Base-by-base conservation (phyloP, 805 yeast species). In the Candida fluviatilis region DNA sequence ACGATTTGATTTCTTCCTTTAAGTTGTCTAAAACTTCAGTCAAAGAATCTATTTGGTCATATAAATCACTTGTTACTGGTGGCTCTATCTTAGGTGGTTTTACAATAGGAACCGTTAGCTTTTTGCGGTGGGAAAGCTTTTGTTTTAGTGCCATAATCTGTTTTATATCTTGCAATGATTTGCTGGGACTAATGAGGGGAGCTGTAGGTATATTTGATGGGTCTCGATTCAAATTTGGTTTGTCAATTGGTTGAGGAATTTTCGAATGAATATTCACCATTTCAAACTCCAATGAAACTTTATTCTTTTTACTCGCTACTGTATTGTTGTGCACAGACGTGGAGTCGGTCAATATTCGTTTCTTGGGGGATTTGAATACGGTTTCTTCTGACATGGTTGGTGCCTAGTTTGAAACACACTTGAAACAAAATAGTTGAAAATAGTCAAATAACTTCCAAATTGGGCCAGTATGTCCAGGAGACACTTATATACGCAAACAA, bases 141-240 rank as follows among this genome's bases (percentile, higher is more conserved):
- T 26, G 29, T 12, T 26, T 26, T 5, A 26, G 29, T 11, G 35
- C 18, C 24, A 31, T 17, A 11, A 31, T 31, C 24, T 31, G 26
- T 25, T 31, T 31, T 10, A 31, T 31, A 31, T 31, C 35, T 13
- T 31, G 7, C 25, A 31, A 18, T 14, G 35, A 31, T 13, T 31
- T 31, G 5, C 35, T 31, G 4, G 35, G 35, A 21, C 35, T 31
- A 11, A 31, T 31, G n/a, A 18, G 7, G 10, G 35, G 35, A 6
- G 35, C 35, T 4, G 11, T 18, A 4, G 35, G 35, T 17, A 31
- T 31, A 31, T 19, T 31, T 7, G 35, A 31, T 8, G 24, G 24
- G 14, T 31, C 35, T 7, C 35, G 24, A 19, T 31, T 31, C n/a
- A 31, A n/a, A 7, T 34, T 19, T 8, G 15, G 28, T 23, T 23